Percentiles rank a stretch among this genome's conserved stretches.
These are phyloP conservation scores for Arthrobotrys entomopaga DNA, from an alignment of 2,329 filamentous ascomycete species.

Conservation along the genomic window DNA sequence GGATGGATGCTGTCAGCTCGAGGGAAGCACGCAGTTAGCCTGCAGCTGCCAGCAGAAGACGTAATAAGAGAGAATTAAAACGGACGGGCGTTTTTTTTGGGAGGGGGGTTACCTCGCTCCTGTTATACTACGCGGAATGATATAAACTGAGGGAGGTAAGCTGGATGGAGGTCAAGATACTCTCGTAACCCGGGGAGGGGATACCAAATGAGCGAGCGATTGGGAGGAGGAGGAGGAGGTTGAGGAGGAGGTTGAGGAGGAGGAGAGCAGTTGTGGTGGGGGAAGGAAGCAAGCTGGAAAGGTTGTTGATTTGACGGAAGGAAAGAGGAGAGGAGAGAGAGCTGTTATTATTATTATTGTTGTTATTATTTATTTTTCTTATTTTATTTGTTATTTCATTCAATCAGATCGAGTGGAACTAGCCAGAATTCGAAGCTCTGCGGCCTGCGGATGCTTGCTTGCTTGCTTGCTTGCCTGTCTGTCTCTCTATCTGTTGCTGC, in stretches of 20 bases:
- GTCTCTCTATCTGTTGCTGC: too few relatives aligned
- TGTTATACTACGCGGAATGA: slow-evolving; percentile 3
- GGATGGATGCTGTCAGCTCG: slow-evolving; percentile 35
- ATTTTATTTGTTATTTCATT: too few relatives aligned
- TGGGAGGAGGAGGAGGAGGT: slow-evolving; percentile 28
- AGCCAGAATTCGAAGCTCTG: slow-evolving; percentile 40
- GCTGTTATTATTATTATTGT: not conserved
- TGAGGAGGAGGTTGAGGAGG: not conserved
- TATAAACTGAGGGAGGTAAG: slow-evolving; percentile 16
- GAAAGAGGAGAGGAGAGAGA: not conserved
- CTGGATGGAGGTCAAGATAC: not conserved
- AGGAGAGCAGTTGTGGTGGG: slow-evolving; percentile 7
- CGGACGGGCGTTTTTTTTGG: not conserved
- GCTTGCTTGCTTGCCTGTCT: too few relatives aligned
- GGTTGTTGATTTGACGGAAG: not conserved
- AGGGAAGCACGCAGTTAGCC: slow-evolving; percentile 26
- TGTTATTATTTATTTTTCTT: not conserved
- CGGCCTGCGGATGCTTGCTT: too few relatives aligned
- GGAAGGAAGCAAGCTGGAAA: not conserved
- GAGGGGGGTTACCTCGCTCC: slow-evolving; percentile 33
- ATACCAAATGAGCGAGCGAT: slow-evolving; percentile 23
- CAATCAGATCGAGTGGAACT: too few relatives aligned
- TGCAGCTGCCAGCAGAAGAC: slow-evolving; percentile 27
- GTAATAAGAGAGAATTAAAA: not conserved
- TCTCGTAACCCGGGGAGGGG: not conserved